phyloP scores from a whole-genome alignment of 352 stramenopile species.

The Pelagophyceae sp. region DNA sequence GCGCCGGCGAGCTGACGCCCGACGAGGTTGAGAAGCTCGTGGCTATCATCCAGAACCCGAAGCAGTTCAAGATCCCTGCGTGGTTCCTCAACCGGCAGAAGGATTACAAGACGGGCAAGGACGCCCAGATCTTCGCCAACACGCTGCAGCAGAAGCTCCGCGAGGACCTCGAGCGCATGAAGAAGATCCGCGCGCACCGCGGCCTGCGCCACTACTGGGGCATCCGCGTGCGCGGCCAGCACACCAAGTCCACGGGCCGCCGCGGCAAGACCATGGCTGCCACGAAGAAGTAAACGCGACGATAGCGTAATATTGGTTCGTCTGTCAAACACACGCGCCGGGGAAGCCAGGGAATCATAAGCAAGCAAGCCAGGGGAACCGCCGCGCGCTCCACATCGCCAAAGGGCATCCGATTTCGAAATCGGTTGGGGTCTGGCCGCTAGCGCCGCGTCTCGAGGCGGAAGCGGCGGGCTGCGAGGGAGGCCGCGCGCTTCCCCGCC shows the following conservation, averaged over 20 bases:
- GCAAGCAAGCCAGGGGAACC: no score
- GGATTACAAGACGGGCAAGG: slow-evolving; percentile 99
- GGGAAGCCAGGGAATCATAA: no score
- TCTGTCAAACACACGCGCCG: no score
- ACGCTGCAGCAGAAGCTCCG: slow-evolving; percentile 95
- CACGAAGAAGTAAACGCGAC: slow-evolving; percentile 18
- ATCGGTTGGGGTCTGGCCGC: no score
- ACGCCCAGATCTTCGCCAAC: slow-evolving; percentile 95
- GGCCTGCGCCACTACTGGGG: slow-evolving; percentile 99
- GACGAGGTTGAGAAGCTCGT: slow-evolving; percentile 99
- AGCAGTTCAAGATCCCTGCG: slow-evolving; percentile 98
- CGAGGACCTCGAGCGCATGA: slow-evolving; percentile 97
- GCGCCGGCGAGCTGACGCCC: slow-evolving; percentile 92
- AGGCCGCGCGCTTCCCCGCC: no score
- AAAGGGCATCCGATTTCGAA: no score
- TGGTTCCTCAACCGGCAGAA: slow-evolving; percentile 99
- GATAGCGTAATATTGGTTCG: no score
- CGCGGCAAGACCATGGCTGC: slow-evolving; percentile 16
- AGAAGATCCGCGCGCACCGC: slow-evolving; percentile 99
- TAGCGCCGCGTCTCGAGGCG: no score
- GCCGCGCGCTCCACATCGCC: no score
- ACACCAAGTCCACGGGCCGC: slow-evolving; percentile 98
- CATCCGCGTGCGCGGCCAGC: slow-evolving; percentile 97
- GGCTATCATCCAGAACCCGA: slow-evolving; percentile 97
- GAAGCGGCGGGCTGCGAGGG: no score